Evolutionary conservation across 768 basidiomycete genomes (phyloP).

Genomic region (Termitomyces sp.): DNA sequence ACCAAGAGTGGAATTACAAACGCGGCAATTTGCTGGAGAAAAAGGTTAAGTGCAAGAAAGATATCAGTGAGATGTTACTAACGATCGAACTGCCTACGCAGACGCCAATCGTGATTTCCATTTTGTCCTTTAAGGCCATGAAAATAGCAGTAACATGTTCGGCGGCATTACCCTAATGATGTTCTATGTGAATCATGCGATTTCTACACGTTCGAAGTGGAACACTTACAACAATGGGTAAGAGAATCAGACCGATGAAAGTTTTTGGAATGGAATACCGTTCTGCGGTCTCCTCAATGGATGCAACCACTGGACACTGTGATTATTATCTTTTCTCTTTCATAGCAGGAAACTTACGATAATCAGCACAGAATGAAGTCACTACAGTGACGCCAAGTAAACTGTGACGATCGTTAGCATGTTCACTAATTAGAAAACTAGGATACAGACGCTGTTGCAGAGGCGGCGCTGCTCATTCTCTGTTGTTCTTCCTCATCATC

Average conservation of each 20-base stretch:
- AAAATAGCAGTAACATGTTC: slow-evolving; percentile 86
- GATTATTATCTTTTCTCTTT: background rate
- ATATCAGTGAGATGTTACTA: slow-evolving; percentile 21
- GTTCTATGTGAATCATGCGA: background rate
- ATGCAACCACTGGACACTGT: slow-evolving; percentile 65
- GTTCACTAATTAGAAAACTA: background rate
- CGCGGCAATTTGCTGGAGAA: slow-evolving; percentile 71
- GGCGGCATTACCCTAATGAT: slow-evolving; percentile 66
- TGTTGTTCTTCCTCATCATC: slow-evolving; percentile 27
- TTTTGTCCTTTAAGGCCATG: slow-evolving; percentile 77
- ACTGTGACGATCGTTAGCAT: slow-evolving; percentile 27
- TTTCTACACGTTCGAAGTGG: background rate
- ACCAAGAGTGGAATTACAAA: slow-evolving; percentile 88
- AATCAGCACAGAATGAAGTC: slow-evolving; percentile 89
- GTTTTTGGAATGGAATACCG: slow-evolving; percentile 78
- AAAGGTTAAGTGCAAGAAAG: background rate
- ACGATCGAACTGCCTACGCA: slow-evolving; percentile 83
- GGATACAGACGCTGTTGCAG: slow-evolving; percentile 45
- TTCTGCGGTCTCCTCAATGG: slow-evolving; percentile 87
- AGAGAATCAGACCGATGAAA: slow-evolving; percentile 83
- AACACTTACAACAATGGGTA: slow-evolving; percentile 76
- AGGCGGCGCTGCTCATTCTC: slow-evolving; percentile 70
- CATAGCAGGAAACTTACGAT: slow-evolving; percentile 45
- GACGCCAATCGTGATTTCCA: slow-evolving; percentile 70
- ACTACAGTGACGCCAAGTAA: slow-evolving; percentile 73